Evolutionary conservation across 805 yeast genomes (phyloP).

Genomic region (Hanseniaspora clermontiae): DNA sequence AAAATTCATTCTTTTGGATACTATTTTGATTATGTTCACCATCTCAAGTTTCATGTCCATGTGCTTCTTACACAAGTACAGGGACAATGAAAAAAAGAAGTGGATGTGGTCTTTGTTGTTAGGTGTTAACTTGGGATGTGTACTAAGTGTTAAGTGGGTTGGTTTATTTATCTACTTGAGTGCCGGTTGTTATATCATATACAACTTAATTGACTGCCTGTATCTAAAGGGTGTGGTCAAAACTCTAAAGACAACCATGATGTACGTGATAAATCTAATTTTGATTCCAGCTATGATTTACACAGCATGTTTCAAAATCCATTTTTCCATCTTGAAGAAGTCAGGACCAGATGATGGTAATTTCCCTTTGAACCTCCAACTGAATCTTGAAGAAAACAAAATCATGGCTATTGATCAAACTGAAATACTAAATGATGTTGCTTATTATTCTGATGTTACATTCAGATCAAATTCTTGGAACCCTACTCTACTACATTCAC

Average conservation of each 20-base stretch:
- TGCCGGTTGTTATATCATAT: constrained; percentile 46
- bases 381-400: constrained; percentile 58
- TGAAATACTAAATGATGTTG: constrained; percentile 45
- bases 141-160: constrained; percentile 77
- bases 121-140: constrained; percentile 68
- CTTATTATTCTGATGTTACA: constrained; percentile 38
- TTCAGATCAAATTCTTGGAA: constrained; percentile 56
- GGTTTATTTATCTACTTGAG: constrained; percentile 56
- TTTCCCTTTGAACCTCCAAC: constrained; percentile 81
- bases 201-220: constrained; percentile 39
- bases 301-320: constrained; percentile 62
- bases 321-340: constrained; percentile 59
- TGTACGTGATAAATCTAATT: constrained; percentile 38
- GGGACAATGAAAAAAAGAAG: constrained; percentile 62
- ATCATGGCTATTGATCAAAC: constrained; percentile 37
- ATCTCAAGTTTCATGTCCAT: constrained; percentile 35
- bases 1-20: constrained; percentile 80
- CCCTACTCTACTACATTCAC: constrained; percentile 67
- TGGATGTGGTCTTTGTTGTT: constrained; percentile 45
- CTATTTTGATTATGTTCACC: constrained; percentile 81
- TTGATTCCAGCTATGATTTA: constrained; percentile 60
- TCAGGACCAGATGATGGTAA: constrained; percentile 92
- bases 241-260: constrained; percentile 22
- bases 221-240: constrained; percentile 61
- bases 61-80: constrained; percentile 48